Conservation (phyloP, 2,329 filamentous ascomycete species). For the Fusarium subglutinans region DNA sequence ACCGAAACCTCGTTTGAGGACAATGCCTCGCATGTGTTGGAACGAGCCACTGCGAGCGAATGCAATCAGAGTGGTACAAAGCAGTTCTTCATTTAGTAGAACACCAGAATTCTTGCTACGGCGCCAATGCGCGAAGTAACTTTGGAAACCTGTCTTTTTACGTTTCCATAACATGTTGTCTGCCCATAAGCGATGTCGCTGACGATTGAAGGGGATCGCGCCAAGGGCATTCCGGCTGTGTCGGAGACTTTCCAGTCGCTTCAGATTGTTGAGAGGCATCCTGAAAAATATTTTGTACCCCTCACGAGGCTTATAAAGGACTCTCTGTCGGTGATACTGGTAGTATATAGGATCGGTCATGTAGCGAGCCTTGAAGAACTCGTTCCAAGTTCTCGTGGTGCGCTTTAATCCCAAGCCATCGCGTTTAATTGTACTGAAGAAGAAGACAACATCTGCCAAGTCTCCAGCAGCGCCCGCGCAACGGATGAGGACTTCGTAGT, state of each 20-base stretch:
- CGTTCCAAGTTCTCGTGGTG: slow-evolving; percentile 50
- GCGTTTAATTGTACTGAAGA: slow-evolving; percentile 47
- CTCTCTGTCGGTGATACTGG: slow-evolving; percentile 54
- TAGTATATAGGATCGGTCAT: slow-evolving; percentile 57
- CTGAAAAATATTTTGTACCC: slow-evolving; percentile 41
- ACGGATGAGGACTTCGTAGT: slow-evolving; percentile 57
- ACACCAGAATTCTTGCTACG: slow-evolving; percentile 40
- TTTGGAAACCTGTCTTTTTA: slow-evolving; percentile 39
- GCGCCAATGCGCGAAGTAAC: slow-evolving; percentile 43
- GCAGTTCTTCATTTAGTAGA: slow-evolving; percentile 50
- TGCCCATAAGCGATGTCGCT: slow-evolving; percentile 28
- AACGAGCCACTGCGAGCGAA: slow-evolving; percentile 52
- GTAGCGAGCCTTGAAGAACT: slow-evolving; percentile 60
- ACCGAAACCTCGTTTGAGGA: slow-evolving; percentile 46
- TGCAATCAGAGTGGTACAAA: slow-evolving; percentile 54
- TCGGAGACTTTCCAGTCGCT: slow-evolving; percentile 45
- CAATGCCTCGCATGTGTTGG: slow-evolving; percentile 46
- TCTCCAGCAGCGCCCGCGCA: slow-evolving; percentile 59
- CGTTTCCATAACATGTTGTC: slow-evolving; percentile 43
- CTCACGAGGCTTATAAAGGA: slow-evolving; percentile 53
- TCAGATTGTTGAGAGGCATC: slow-evolving; percentile 25
- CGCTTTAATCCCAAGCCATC: slow-evolving; percentile 44
- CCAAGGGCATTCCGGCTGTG: slow-evolving; percentile 42
- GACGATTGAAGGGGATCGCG: slow-evolving; percentile 46
- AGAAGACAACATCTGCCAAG: slow-evolving; percentile 43